Base-by-base conservation (phyloP, 768 basidiomycete genomes). In the Termitomyces eurrhizus region DNA sequence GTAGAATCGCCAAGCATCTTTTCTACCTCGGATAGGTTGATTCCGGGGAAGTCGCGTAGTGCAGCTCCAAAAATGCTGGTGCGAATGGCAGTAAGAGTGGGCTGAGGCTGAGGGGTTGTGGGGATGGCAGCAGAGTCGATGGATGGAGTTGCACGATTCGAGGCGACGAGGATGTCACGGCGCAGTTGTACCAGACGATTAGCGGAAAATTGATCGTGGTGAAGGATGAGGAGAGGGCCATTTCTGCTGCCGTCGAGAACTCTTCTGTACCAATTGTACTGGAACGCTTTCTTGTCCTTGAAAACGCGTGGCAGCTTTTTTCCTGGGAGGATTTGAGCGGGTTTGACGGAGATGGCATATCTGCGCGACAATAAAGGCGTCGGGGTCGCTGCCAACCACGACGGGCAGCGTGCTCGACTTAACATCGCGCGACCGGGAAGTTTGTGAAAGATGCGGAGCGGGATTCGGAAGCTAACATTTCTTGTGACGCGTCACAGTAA, bases 11-110 rank as follows among this genome's bases (percentile, higher is more conserved):
- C 75, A 32, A 88, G 78, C 74, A 92, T 84, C 57, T 76, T 72
- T 48, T 75, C 74, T 3, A 83, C 79, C 29, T 80, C 73, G 11
- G 73, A 71, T 48, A 76, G 67, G 65, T 87, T 80, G 45, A 89
- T 64, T 49, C 80, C 76, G 0, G 80, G 73, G 62, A 79, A 78
- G 68, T 89, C 83, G 44, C 91, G 83, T 26, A 92, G 73, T 1
- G 89, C 85, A 59, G 89, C 90, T 39, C 91, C 89, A 65, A 95
- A 88, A 54, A 95, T 83, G 64, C 88, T 84, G 11, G 92, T 89
- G 49, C 88, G 85, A 59, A 93, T 83, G 67, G 91, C 73, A 52
- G 85, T 86, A 68, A 95, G 80, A 41, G 78, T 78, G 9, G 88
- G 87, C 24, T 70, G 71, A 36, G 65, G 63, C 36, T 36, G 44